Conservation (phyloP, 139 green algal genomes). For the Micromonas pusilla region DNA sequence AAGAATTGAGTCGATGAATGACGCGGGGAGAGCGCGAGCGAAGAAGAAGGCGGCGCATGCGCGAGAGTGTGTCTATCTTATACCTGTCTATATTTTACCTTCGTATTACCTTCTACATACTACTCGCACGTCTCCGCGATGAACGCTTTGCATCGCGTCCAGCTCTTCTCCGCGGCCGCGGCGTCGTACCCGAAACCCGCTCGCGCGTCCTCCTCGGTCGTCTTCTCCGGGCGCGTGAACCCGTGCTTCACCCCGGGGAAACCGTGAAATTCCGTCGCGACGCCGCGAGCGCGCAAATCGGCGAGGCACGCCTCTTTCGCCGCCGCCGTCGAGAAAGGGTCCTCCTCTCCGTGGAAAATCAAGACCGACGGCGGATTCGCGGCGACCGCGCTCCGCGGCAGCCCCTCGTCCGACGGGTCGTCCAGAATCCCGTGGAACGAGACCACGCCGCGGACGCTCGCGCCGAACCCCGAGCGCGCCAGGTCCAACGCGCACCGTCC, state of each 20-base stretch:
- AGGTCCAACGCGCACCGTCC: slow-evolving; percentile 15
- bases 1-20: not conserved
- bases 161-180: slow-evolving; percentile 28
- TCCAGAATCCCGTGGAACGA: slow-evolving; percentile 29
- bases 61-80: no score
- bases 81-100: no score
- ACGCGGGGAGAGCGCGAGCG: no score
- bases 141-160: not conserved
- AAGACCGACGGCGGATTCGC: not conserved
- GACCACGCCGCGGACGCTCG: slow-evolving; percentile 8
- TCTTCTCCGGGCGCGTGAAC: slow-evolving; percentile 31
- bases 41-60: no score
- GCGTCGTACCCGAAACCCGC: slow-evolving; percentile 25
- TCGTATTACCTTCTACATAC: no score
- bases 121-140: no score
- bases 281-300: not conserved
- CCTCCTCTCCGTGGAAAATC: slow-evolving; percentile 6
- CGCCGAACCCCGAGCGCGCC: not conserved
- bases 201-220: slow-evolving; percentile 6
- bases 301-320: not conserved
- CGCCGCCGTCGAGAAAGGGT: not conserved
- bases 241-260: slow-evolving; percentile 12
- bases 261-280: not conserved
- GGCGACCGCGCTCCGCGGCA: not conserved
- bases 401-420: no score